Conservation (phyloP, 1,139 yeast species). For the Taiozyma onychis region DNA sequence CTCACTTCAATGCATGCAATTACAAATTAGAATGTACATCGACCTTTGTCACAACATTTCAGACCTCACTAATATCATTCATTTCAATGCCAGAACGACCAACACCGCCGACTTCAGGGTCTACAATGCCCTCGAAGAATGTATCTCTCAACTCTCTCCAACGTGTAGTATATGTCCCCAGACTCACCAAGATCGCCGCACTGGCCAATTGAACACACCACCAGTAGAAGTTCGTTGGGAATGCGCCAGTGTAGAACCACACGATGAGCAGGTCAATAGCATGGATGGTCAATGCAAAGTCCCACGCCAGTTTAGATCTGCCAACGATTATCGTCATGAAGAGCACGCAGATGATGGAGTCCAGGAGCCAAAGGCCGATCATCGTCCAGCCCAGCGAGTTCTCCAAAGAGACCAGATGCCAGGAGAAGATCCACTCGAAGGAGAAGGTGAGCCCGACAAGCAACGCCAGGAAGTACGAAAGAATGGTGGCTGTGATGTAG, state of each 20-base stretch:
- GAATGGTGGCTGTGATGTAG: slow-evolving; percentile 53
- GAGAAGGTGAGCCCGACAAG: slow-evolving; percentile 60
- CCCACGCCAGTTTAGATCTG: slow-evolving; percentile 90
- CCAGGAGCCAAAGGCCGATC: slow-evolving; percentile 72
- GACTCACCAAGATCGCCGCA: slow-evolving; percentile 59
- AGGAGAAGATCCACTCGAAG: slow-evolving; percentile 71
- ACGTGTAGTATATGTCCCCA: slow-evolving; percentile 35
- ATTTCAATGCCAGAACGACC: slow-evolving; percentile 12
- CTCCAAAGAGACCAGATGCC: slow-evolving; percentile 69
- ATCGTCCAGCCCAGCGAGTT: slow-evolving; percentile 78
- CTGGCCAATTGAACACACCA: slow-evolving; percentile 75
- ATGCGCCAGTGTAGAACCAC: slow-evolving; percentile 55
- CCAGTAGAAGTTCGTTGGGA: slow-evolving; percentile 76
- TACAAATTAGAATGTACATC: neutral
- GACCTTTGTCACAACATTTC: neutral
- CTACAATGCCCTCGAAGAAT: slow-evolving; percentile 77
- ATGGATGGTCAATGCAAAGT: slow-evolving; percentile 87
- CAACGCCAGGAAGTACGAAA: slow-evolving; percentile 52
- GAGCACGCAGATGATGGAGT: slow-evolving; percentile 68
- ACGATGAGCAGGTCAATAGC: slow-evolving; percentile 69
- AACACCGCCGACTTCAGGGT: slow-evolving; percentile 29
- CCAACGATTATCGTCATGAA: slow-evolving; percentile 88
- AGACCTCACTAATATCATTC: slow-evolving; percentile 6
- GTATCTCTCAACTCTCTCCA: slow-evolving; percentile 49
- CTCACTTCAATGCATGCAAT: neutral